These are phyloP conservation scores for Atkinsonella texensis DNA, from an alignment of 2,329 filamentous ascomycete species.

Conservation along the genomic window DNA sequence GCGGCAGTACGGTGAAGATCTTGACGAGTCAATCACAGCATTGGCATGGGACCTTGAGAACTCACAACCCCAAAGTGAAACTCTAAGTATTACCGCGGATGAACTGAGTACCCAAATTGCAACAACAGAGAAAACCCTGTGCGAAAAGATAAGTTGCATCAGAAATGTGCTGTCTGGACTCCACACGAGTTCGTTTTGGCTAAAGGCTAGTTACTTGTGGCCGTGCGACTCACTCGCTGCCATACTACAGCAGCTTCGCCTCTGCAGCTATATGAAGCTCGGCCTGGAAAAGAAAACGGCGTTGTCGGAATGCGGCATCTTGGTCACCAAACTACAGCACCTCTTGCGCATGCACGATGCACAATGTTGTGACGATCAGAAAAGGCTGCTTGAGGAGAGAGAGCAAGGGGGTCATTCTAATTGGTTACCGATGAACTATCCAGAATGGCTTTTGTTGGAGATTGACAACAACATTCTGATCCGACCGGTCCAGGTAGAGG, in stretches of 20 bases:
- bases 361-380: background rate
- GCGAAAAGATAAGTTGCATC: background rate
- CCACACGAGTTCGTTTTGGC: constrained; percentile 21
- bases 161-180: background rate
- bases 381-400: constrained; percentile 8
- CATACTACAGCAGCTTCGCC: constrained; percentile 34
- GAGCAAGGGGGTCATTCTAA: constrained; percentile 16
- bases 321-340: constrained; percentile 32
- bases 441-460: constrained; percentile 51
- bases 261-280: constrained; percentile 13
- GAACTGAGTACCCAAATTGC: background rate
- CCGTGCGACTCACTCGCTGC: constrained; percentile 30
- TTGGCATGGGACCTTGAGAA: background rate
- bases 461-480: constrained; percentile 49
- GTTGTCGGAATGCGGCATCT: constrained; percentile 31
- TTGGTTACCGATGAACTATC: constrained; percentile 35
- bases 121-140: background rate
- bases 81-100: background rate
- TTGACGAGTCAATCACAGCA: constrained; percentile 1
- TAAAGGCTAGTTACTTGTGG: constrained; percentile 29
- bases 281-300: constrained; percentile 23
- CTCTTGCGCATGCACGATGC: constrained; percentile 24
- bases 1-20: background rate
- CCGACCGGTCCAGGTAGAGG: constrained; percentile 41
- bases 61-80: background rate